Evolutionary conservation across 2,329 filamentous ascomycete genomes (phyloP), one percentile per base, ranked within the genome.

Genomic region (Exophiala lecanii-corni): DNA sequence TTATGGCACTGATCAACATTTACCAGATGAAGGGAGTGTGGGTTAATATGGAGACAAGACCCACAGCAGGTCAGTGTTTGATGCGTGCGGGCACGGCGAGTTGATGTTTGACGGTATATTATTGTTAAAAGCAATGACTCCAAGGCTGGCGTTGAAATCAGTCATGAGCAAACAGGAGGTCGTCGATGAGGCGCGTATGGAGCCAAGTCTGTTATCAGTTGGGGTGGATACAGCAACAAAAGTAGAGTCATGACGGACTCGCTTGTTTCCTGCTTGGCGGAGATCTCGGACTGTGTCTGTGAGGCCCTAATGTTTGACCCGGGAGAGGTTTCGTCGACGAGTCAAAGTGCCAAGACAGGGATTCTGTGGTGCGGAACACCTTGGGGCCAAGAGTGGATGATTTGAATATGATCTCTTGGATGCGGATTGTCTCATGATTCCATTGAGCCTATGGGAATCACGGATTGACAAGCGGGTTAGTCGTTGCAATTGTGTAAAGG

Each of bases 121-220:
- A 7, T 12, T 26, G 6, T 6, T 26, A 6, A 26, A 26, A 12
- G 23, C 23, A 26, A 26, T 26, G 23, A 12, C 12, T 26, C 7
- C 12, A 26, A 7, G 23, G 12, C 7, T 12, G 7, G 23, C 23
- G 7, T 26, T 6, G 12, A 6, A 12, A 7, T 26, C 23, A 12
- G 7, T 26, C 7, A 7, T 26, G 23, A 26, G 6, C 7, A 26
- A 26, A 26, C 23, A 33, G 13, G 30, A 15, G 30, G 16, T 7
- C 33, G 19, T 9, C 13, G 33, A 15, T 10, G 13, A 35, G 19
- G 33, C 12, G 12, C 17, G 33, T 13, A 32, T 17, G 30, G 25
- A 26, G 40, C 40, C 40, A 43, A 43, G 40, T 20, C 40, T 43
- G 40, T 43, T 43, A 43, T 43, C 40, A 43, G 40, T 37, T 5